Evolutionary conservation across 495 filamentous ascomycete species (phyloP).

Genomic region (Pyrenula massariospora): DNA sequence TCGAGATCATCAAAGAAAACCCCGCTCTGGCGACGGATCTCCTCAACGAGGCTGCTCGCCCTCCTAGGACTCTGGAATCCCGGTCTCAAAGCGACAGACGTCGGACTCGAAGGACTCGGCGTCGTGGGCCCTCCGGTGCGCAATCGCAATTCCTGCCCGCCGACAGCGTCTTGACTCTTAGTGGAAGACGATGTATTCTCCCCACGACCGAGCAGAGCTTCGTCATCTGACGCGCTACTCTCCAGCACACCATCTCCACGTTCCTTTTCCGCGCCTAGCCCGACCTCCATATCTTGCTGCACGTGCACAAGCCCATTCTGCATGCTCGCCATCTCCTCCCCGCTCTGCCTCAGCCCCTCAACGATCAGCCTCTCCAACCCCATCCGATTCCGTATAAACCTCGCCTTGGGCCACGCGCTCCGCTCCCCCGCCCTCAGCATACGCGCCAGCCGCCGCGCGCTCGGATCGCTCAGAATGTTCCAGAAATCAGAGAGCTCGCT

Average conservation of each 20-base stretch:
- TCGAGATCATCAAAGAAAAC: constrained; percentile 49
- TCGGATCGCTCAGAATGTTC: constrained; percentile 77
- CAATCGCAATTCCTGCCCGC: neutral
- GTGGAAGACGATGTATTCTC: neutral
- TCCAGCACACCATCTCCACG: neutral
- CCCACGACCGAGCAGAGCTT: constrained; percentile 1
- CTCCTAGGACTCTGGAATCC: neutral
- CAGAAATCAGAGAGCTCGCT: constrained; percentile 63
- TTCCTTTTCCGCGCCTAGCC: constrained; percentile 2
- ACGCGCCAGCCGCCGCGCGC: constrained; percentile 55
- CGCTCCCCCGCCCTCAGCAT: constrained; percentile 87
- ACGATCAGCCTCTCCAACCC: constrained; percentile 74
- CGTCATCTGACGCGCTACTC: neutral
- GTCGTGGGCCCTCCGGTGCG: too few relatives aligned
- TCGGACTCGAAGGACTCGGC: neutral
- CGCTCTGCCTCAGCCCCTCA: constrained; percentile 51
- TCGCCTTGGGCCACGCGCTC: constrained; percentile 76
- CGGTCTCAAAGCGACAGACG: neutral
- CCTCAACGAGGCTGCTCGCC: constrained; percentile 41
- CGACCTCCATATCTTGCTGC: constrained; percentile 2
- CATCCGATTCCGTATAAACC: constrained; percentile 79
- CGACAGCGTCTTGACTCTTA: neutral
- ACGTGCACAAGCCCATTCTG: neutral
- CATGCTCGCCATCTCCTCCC: neutral
- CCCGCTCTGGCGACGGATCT: constrained; percentile 45